Evolutionary conservation across 306 rosid genomes (phyloP), one percentile per base, ranked within the genome.

Genomic region (Vachellia collinsii): DNA sequence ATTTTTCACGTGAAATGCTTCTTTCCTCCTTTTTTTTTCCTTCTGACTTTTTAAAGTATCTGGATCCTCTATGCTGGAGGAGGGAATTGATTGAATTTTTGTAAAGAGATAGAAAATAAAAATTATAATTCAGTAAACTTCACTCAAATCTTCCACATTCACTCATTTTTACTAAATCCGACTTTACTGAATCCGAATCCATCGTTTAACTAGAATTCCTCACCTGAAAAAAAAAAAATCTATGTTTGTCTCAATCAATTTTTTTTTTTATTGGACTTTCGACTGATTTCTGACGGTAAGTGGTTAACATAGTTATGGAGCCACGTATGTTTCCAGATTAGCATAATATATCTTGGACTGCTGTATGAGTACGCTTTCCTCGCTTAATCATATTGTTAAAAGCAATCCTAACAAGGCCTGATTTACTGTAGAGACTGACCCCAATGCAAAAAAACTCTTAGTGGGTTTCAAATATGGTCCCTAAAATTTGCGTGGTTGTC

Each of bases 401-500:
- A 12, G 11, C 17, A 3, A 29, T 58, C 64, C 61, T 70, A 51
- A 20, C 25, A 67, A 34, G 13, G 41, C 73, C 44, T 61, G 38
- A 20, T 81, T 80, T 69, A 23, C 46, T 53, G 74, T 38, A 29
- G 62, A 53, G 48, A 50, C 7, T 59, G 59, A 47, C 72, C 58
- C 63, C 70, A 61, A 74, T 77, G 42, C 50, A 50, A 14, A 50
- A 14, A 47, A 62, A 38, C 29, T 76, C 65, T 70, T 65, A 22
- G 17, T 68, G 47, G 43, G 23, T 65, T 44, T 77, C 43, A 67
- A 61, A 48, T 78, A 22, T 71, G 42, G 25, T 66, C 22, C 80
- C 44, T 87, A 16, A 85, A 46, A n/a, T 84, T 47, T 72, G 5
- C 29, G 13, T 46, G 43, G 70, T 62, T 75, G 65, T 80, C 50